phyloP scores from a whole-genome alignment of 352 stramenopile species.

The Phytopythium montanum region DNA sequence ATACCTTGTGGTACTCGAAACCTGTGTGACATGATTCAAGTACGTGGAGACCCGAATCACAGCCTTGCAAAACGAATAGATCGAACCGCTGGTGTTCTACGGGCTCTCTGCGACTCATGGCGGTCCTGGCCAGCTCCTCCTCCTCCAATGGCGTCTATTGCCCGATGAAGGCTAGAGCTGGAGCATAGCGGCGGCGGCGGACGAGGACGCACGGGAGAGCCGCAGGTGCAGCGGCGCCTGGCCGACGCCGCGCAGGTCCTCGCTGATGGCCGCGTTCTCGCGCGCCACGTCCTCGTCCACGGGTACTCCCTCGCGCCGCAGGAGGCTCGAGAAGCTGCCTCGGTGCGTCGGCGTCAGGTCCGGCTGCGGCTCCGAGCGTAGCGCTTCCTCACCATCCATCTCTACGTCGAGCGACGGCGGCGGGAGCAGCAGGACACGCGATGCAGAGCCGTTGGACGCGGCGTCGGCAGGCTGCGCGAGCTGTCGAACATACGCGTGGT shows the following conservation, averaged over 20 bases:
- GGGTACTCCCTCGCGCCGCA: constrained; percentile 40
- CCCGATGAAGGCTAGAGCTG: not conserved
- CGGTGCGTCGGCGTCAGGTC: constrained; percentile 33
- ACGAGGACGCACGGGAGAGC: not conserved
- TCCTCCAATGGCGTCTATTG: no score
- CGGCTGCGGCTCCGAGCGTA: constrained; percentile 5
- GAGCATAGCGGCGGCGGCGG: not conserved
- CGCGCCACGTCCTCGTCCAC: constrained; percentile 43
- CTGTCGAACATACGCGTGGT: constrained; percentile 42
- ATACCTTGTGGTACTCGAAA: not conserved
- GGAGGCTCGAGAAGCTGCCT: constrained; percentile 41
- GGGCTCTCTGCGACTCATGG: no score
- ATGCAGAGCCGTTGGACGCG: not conserved
- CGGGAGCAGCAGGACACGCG: not conserved
- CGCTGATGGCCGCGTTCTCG: constrained; percentile 22
- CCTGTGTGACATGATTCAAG: not conserved
- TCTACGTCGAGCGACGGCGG: not conserved
- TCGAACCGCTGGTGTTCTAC: not conserved
- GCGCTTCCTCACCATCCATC: not conserved
- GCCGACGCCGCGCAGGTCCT: constrained; percentile 37
- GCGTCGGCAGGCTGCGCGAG: constrained; percentile 15
- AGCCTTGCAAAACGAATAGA: constrained; percentile 3
- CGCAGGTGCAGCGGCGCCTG: constrained; percentile 9
- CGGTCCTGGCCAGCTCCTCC: no score
- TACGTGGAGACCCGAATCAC: not conserved